These are phyloP conservation scores for Cudoniella acicularis DNA, from an alignment of 495 filamentous ascomycete species.

Conservation along the genomic window DNA sequence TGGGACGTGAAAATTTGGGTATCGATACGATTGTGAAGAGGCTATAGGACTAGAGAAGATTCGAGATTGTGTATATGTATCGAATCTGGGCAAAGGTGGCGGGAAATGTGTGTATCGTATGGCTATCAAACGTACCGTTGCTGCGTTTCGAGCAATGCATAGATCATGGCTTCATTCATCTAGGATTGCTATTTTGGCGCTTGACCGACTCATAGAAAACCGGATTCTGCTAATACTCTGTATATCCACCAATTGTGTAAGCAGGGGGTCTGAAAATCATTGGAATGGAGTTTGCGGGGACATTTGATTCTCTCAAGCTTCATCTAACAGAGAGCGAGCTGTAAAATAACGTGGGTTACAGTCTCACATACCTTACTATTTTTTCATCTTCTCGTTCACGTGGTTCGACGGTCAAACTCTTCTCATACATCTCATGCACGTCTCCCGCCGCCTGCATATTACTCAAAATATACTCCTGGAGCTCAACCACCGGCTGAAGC, in stretches of 20 bases:
- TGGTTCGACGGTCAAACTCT: conserved; percentile 87
- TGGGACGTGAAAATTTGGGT: not conserved
- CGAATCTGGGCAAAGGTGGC: conserved; percentile 6
- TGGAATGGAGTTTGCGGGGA: conserved; percentile 5
- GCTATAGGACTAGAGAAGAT: not conserved
- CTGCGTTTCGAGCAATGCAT: not conserved
- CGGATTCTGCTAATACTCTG: conserved; percentile 34
- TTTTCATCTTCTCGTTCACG: conserved; percentile 92
- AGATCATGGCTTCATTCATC: not conserved
- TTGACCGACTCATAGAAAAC: conserved; percentile 26
- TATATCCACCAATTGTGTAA: conserved; percentile 22
- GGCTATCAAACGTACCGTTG: not conserved
- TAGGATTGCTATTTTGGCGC: not conserved
- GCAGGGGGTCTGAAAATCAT: conserved; percentile 27
- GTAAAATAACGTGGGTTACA: conserved; percentile 11
- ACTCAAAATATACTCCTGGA: conserved; percentile 94
- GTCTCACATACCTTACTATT: conserved; percentile 52
- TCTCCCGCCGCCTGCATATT: conserved; percentile 93
- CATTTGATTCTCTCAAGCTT: conserved; percentile 2
- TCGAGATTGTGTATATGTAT: not conserved
- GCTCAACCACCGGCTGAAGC: conserved; percentile 79
- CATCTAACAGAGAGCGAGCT: conserved; percentile 12
- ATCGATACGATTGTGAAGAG: not conserved
- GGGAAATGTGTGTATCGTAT: conserved; percentile 8
- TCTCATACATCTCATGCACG: conserved; percentile 98